phyloP scores from a whole-genome alignment of 1,284 basidiomycete species.

The Sphagnurus paluster region DNA sequence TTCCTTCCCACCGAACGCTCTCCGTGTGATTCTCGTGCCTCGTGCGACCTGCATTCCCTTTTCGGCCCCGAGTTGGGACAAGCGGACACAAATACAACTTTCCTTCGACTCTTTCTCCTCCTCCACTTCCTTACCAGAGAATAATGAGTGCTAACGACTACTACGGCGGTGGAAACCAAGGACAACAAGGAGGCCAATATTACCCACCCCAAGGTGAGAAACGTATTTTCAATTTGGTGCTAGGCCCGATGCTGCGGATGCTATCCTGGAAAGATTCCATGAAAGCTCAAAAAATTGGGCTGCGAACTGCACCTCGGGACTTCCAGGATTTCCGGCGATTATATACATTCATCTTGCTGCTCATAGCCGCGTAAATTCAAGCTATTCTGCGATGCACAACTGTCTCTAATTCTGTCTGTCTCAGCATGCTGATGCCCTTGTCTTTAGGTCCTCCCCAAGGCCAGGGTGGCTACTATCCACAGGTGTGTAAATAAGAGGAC shows the following conservation, averaged over 20 bases:
- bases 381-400: no score
- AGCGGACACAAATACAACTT: constrained; percentile 16
- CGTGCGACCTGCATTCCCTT: constrained; percentile 5
- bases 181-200: constrained; percentile 42
- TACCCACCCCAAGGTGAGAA: constrained; percentile 67
- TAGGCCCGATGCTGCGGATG: neutral
- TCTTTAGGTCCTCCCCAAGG: constrained; percentile 52
- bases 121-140: neutral
- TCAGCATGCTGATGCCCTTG: constrained; percentile 10
- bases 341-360: no score
- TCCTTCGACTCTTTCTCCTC: constrained; percentile 1
- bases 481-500: constrained; percentile 32
- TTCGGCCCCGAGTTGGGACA: constrained; percentile 5
- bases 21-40: constrained; percentile 1
- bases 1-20: neutral
- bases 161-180: constrained; percentile 55
- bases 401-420: no score
- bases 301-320: neutral
- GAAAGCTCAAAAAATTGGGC: no score
- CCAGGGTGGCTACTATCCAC: constrained; percentile 77
- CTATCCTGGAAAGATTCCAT: no score
- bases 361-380: neutral
- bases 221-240: neutral
- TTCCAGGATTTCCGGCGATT: neutral
- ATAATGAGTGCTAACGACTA: constrained; percentile 77